These are phyloP conservation scores for Funneliformis geosporum DNA, from an alignment of 192 early-diverging fungal genomes.

Conservation along the genomic window DNA sequence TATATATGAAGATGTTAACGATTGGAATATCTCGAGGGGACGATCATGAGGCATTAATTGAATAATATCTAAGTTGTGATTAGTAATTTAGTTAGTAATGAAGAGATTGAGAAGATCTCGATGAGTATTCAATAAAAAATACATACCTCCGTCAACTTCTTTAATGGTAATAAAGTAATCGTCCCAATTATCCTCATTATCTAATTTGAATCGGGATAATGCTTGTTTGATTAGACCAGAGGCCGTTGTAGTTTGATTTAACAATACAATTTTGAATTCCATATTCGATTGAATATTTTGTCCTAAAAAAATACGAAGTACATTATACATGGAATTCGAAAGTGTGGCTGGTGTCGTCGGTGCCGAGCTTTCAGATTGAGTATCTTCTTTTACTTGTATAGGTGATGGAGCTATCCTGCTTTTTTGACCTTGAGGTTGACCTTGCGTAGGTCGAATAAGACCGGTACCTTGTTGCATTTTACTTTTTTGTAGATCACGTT, in stretches of 20 bases:
- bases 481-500: background rate
- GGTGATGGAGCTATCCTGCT: background rate
- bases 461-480: background rate
- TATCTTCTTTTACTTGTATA: background rate
- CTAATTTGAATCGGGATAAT: conserved; percentile 54
- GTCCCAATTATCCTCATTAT: conserved; percentile 42
- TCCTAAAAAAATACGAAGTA: conserved; percentile 57
- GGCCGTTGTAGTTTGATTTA: conserved; percentile 46
- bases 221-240: conserved; percentile 53
- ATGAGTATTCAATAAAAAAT: background rate
- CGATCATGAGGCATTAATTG: conserved; percentile 53
- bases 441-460: background rate
- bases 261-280: conserved; percentile 55
- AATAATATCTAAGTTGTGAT: conserved; percentile 42
- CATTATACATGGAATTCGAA: conserved; percentile 32
- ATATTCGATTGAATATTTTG: conserved; percentile 38
- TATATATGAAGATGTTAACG: conserved; percentile 50
- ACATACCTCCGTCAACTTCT: conserved; percentile 49
- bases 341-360: background rate
- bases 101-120: background rate
- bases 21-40: conserved; percentile 56
- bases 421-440: background rate
- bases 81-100: background rate
- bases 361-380: background rate
- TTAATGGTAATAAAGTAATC: conserved; percentile 57